Evolutionary conservation across 108 stramenopile species (phyloP).

Genomic region (Schizochytrium sp.): DNA sequence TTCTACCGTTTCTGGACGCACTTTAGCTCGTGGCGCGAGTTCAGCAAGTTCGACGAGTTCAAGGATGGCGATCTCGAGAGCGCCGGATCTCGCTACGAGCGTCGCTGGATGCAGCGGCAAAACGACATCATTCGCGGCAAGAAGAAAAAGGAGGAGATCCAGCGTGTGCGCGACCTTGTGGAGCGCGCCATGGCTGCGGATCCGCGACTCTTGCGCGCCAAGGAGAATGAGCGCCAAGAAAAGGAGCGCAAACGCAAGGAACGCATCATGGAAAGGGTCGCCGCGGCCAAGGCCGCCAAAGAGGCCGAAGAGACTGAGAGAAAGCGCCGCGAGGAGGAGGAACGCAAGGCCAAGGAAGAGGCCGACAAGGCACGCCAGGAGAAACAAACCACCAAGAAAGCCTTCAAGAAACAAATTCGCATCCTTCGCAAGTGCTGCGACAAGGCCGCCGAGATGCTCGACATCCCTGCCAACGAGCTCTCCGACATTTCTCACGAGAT

Average conservation of each 20-base stretch:
- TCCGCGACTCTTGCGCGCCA: conserved; percentile 70
- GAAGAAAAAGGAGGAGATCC: conserved; percentile 82
- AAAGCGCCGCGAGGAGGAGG: conserved; percentile 29
- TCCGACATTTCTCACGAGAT: neutral
- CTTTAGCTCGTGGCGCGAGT: conserved; percentile 93
- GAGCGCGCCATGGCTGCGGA: conserved; percentile 83
- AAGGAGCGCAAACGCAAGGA: conserved; percentile 27
- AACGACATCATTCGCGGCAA: conserved; percentile 78
- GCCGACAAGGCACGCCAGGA: conserved; percentile 7
- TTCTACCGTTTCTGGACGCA: conserved; percentile 95
- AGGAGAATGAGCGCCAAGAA: conserved; percentile 34
- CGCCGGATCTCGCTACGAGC: conserved; percentile 83
- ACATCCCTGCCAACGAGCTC: neutral
- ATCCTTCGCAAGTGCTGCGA: neutral
- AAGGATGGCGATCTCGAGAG: conserved; percentile 59
- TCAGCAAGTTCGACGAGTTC: conserved; percentile 71
- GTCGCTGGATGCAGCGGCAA: conserved; percentile 94
- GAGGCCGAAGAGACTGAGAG: conserved; percentile 23
- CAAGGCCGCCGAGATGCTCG: neutral
- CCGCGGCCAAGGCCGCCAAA: neutral
- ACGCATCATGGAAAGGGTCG: neutral
- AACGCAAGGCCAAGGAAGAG: conserved; percentile 31
- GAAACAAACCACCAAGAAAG: neutral
- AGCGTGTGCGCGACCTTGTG: conserved; percentile 75
- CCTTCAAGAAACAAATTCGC: neutral